Conservation (phyloP, 2,329 filamentous ascomycete species). For the Sphaerulina musiva region DNA sequence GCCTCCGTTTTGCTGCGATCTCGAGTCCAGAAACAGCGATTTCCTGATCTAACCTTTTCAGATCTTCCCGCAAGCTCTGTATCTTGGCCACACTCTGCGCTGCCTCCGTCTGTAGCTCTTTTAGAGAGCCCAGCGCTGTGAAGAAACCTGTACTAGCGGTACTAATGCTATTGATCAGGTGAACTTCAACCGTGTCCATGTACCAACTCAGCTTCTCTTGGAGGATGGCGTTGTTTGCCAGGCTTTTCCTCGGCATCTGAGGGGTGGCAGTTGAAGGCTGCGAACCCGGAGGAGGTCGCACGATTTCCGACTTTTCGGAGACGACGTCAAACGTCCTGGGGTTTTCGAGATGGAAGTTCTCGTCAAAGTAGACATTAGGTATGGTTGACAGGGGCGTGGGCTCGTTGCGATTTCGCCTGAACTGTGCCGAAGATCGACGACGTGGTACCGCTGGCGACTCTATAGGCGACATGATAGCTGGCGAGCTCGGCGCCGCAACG, state of each 20-base stretch:
- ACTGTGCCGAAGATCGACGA: constrained; percentile 46
- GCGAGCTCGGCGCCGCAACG: constrained; percentile 37
- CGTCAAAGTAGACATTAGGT: constrained; percentile 87
- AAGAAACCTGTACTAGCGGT: constrained; percentile 95
- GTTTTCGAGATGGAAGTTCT: constrained; percentile 91
- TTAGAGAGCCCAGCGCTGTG: constrained; percentile 80
- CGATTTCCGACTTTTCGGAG: constrained; percentile 92
- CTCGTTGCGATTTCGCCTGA: constrained; percentile 59
- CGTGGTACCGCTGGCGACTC: constrained; percentile 42
- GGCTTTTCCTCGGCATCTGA: constrained; percentile 61
- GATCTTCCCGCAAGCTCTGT: constrained; percentile 68
- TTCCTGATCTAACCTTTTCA: constrained; percentile 74
- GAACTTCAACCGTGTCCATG: constrained; percentile 98
- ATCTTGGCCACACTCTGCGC: constrained; percentile 86
- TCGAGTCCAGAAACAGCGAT: constrained; percentile 80
- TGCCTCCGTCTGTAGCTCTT: constrained; percentile 85
- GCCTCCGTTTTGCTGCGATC: constrained; percentile 73
- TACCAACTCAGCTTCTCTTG: constrained; percentile 99
- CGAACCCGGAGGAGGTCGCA: constrained; percentile 57
- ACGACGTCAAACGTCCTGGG: constrained; percentile 94
- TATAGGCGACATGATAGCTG: constrained; percentile 40
- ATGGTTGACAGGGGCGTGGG: constrained; percentile 87
- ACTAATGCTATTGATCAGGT: constrained; percentile 92
- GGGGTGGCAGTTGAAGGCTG: constrained; percentile 49
- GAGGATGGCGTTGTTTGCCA: constrained; percentile 92